Evolutionary conservation across 768 basidiomycete genomes (phyloP), one percentile per base, ranked within the genome.

Genomic region (Boletus sp.): DNA sequence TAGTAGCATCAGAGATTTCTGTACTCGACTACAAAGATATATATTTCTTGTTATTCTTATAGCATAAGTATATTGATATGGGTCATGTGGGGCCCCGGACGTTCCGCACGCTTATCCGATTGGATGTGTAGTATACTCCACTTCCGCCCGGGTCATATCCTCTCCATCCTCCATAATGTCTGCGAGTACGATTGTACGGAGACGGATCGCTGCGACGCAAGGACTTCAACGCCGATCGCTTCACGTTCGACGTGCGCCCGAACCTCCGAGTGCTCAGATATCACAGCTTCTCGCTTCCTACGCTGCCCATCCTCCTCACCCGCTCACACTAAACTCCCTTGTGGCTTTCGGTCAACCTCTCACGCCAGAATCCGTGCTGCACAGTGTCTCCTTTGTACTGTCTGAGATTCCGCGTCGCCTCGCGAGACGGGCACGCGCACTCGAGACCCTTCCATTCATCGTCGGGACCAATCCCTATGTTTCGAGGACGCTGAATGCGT

Each of bases 381-480:
- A 79, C 19, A 92, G 90, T n/a, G 88, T 85, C 4, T 76, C 79
- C 5, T 90, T 87, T 68, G 84, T 83, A 1, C 77, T 89, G 14
- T 78, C 83, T 3, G 90, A 93, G 68, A 83, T 93, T 15, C 91
- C 92, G 21, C 78, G 85, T 19, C 77, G 90, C 48, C 78, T 93
- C 32, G 89, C 88, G 2, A 82, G 80, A 53, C 84, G 90, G 13
- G 85, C 90, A 41, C 81, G 81, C 32, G 84, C 84, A 21, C 75
- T 93, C 47, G 89, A 93, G 65, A 72, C 78, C 1, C 78, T 93
- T 32, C 91, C 91, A 1, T 93, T 88, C 72, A 93, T 93, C 37
- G 92, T 93, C 46, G 92, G 90, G 21, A 91, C 88, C 48, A 93
- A 93, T 68, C 91, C 91, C 14, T 90, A 88, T 70, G 81, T 93